Evolutionary conservation across 1,284 basidiomycete genomes (phyloP), one percentile per base, ranked within the genome.

Genomic region (Moesziomyces sp.): DNA sequence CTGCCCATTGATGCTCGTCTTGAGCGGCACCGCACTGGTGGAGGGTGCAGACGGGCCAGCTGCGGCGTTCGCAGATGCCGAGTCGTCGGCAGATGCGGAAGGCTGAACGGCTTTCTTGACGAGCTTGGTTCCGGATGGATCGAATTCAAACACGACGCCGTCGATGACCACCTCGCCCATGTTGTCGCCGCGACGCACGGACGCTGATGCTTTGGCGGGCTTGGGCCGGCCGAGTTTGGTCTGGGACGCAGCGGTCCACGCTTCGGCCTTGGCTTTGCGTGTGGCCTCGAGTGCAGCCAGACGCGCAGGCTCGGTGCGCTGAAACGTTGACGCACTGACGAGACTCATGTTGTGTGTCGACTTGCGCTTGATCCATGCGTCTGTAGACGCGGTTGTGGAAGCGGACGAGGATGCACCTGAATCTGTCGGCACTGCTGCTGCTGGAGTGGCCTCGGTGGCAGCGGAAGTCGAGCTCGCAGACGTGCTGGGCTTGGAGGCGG

Each of bases 81-180:
- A 4, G 5, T 10, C 26, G 26, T 38, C 45, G 18, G 42, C n/a
- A 9, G 51, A 48, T 18, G 59, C 13, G 3, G 69, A 58, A 13
- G 74, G 71, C 38, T 70, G 75, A 1, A 52, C n/a, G 0, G 54
- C 48, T 51, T 78, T 85, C 49, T 86, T 82, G 26, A 85, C 84
- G n/a, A 87, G 79, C 75, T 87, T 87, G 46, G 81, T 84, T 4
- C 87, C 87, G 7, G 83, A 85, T 49, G 85, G 80, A 52, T 86
- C 86, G 64, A 87, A 87, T 55, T 87, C 85, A 62, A 87, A 87
- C 16, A 85, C 82, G 43, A 86, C 85, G 10, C 86, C 86, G 68
- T 87, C 87, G 19, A 87, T 85, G 28, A 87, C 84, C 3, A 87
- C 86, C 52, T 83, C 78, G 24, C 80, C 78, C 78, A 81, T 81